Evolutionary conservation across 129 eudicot species (phyloP).

Genomic region (Flaveria trinervia): DNA sequence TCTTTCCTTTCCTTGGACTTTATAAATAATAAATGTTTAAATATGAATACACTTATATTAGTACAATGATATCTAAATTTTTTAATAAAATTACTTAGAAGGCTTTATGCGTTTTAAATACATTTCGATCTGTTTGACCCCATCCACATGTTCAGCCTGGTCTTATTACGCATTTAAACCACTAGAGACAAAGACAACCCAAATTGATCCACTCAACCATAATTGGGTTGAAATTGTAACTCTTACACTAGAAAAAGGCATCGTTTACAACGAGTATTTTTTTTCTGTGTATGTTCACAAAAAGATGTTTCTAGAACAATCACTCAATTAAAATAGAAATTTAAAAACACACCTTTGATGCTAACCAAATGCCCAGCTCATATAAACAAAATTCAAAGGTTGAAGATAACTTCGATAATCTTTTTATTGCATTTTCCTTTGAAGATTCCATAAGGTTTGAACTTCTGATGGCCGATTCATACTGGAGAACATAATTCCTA

Average conservation of each 20-base stretch:
- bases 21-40: background rate
- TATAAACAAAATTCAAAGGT: conserved; percentile 47
- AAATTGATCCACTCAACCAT: background rate
- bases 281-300: background rate
- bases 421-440: conserved; percentile 39
- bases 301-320: background rate
- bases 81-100: background rate
- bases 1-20: too few species aligned
- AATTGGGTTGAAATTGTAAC: background rate
- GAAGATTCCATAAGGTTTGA: conserved; percentile 37
- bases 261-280: background rate
- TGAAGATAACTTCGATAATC: conserved; percentile 37
- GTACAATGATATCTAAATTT: background rate
- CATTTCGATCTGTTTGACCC: background rate
- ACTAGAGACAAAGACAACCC: background rate
- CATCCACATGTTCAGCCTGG: background rate
- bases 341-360: conserved; percentile 51
- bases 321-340: background rate
- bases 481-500: conserved; percentile 38
- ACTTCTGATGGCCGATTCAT: conserved; percentile 25
- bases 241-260: background rate
- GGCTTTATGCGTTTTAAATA: background rate
- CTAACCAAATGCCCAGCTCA: conserved; percentile 76
- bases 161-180: background rate
- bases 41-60: background rate